A percentile compares a stretch with the other conserved stretches of the same genome.
Evolutionary conservation across 2,329 filamentous ascomycete species (phyloP).

Genomic region (Ceratocystiopsis minuta): DNA sequence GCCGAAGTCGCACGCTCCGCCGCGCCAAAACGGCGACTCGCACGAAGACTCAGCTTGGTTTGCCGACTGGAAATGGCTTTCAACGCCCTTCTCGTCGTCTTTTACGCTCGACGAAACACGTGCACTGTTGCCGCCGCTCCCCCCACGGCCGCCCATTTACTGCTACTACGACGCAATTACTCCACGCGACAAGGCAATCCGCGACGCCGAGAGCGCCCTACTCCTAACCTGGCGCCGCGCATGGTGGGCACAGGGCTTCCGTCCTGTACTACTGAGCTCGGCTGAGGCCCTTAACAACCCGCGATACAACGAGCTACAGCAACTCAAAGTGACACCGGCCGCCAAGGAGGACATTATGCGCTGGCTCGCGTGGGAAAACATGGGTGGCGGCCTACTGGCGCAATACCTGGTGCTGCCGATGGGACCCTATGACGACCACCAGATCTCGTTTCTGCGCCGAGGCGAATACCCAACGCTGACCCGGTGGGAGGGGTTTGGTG

Average conservation of each 20-base stretch:
- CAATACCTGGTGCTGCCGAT: constrained; percentile 75
- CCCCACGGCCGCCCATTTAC: constrained; percentile 56
- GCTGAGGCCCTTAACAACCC: constrained; percentile 73
- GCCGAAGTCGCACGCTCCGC: constrained; percentile 50
- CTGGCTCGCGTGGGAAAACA: constrained; percentile 86
- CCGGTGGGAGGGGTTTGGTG: constrained; percentile 52
- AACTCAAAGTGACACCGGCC: constrained; percentile 36
- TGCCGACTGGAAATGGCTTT: constrained; percentile 76
- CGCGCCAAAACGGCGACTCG: constrained; percentile 60
- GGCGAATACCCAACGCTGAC: constrained; percentile 60
- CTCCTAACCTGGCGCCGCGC: constrained; percentile 78
- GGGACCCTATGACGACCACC: constrained; percentile 52
- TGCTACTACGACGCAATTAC: constrained; percentile 69
- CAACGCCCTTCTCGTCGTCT: constrained; percentile 64
- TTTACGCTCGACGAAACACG: constrained; percentile 67
- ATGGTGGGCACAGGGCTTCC: constrained; percentile 92
- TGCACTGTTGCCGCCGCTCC: constrained; percentile 63
- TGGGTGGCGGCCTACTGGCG: constrained; percentile 67
- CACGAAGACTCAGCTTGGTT: constrained; percentile 70
- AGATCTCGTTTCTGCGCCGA: constrained; percentile 55
- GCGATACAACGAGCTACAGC: constrained; percentile 53
- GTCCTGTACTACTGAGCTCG: constrained; percentile 60
- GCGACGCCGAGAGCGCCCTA: constrained; percentile 59
- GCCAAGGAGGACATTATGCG: constrained; percentile 57
- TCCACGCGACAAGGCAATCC: constrained; percentile 42